Percentiles rank a stretch among this genome's conserved stretches.
Conservation (phyloP, 139 green algal genomes). For the Asterochloris sp. region DNA sequence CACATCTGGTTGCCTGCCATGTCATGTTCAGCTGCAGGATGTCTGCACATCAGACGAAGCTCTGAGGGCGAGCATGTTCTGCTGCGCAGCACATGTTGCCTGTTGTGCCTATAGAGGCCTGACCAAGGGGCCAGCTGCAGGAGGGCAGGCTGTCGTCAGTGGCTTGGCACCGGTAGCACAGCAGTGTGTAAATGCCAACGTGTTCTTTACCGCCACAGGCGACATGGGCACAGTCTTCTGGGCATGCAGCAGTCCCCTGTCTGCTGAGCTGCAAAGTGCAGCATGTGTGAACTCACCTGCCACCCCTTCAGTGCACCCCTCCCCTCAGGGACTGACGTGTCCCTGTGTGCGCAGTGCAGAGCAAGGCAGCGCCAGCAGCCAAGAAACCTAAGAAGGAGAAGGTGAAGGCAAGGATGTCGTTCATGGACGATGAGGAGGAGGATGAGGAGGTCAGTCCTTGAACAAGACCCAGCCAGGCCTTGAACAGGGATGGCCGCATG, state of each 20-base stretch:
- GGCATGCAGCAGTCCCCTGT: too few species aligned
- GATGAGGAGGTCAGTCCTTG: conserved; percentile 32
- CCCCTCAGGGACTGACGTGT: not conserved
- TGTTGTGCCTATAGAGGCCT: too few species aligned
- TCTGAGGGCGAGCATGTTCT: too few species aligned
- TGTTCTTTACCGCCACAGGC: not conserved
- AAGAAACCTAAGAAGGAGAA: conserved; percentile 37
- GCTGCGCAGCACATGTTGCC: too few species aligned
- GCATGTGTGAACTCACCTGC: not conserved
- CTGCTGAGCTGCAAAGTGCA: not conserved
- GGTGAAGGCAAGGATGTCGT: conserved; percentile 74
- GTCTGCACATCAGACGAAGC: too few species aligned
- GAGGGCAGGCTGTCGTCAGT: too few species aligned
- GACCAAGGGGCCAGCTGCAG: too few species aligned
- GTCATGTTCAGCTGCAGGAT: too few species aligned
- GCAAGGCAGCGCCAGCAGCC: conserved; percentile 32
- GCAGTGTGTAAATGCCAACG: too few species aligned
- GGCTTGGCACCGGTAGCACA: too few species aligned
- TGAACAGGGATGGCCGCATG: not conserved
- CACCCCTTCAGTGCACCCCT: not conserved
- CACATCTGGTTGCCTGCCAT: too few species aligned
- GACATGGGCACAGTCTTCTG: not conserved
- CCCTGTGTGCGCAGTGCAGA: conserved; percentile 6
- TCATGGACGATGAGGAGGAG: conserved; percentile 54
- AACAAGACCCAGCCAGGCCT: not conserved